Base-by-base conservation (phyloP, 108 stramenopile genomes). In the Cyclotella atomus region DNA sequence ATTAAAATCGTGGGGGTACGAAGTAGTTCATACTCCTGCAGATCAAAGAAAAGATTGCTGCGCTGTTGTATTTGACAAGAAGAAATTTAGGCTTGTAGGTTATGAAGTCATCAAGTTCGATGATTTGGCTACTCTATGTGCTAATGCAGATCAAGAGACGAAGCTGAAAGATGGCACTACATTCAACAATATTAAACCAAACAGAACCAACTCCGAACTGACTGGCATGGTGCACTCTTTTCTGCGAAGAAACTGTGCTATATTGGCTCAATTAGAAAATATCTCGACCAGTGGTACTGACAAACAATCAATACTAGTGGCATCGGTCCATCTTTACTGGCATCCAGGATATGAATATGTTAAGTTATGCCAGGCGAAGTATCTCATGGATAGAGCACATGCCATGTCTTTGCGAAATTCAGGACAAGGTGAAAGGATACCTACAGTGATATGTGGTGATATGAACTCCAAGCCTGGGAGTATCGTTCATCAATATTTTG, bases 281-380 rank as follows among this genome's bases (percentile, higher is more conserved):
- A 23, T 36, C 20, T 33, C 57, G 67, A 2, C 43, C 36, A 20
- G 19, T 2, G 8, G 38, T 38, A 16, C 32, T 41, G 24, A 63
- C 44, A 60, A 65, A 46, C 59, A 73, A 71, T 63, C 63, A 10
- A 36, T 92, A 2, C 74, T 90, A 10, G 75, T 95, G 9, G 89
- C 83, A 25, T 87, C 84, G 28, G 81, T 81, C n/a, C 94, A 95
- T 78, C 71, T 95, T 36, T 92, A 88, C 71, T 95, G 94, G 94
- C 81, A 95, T 85, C 94, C 93, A 10, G 82, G 79, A 30, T 91
- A 84, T 67, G 91, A 90, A 72, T 91, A 94, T 50, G 91, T 94
- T 41, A 94, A 94, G 47, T 68, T 87, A 41, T 71, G 87, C 68
- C 89, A 66, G 76, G 88, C 76, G 3, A 83, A 82, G 66, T 83